Conservation (phyloP, 106 monocot genomes). For the Alisma plantagoaquatica region DNA sequence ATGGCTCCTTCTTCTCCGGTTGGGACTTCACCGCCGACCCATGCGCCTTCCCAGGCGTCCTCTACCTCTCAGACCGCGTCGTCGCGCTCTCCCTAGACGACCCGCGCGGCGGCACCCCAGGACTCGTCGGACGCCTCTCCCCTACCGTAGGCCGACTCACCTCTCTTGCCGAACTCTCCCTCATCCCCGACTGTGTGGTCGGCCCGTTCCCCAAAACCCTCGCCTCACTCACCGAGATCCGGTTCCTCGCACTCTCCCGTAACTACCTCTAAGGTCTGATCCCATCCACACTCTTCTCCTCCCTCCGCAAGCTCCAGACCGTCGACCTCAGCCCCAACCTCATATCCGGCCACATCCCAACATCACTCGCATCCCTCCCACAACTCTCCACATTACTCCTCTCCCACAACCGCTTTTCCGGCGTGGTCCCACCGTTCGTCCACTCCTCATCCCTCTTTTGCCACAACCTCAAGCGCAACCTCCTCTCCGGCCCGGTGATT, state of each 20-base stretch:
- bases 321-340: too few species aligned
- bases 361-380: slow-evolving; percentile 8
- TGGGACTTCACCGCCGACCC: too few species aligned
- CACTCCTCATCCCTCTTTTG: background rate
- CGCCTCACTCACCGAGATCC: slow-evolving; percentile 5
- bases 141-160: background rate
- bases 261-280: slow-evolving; percentile 24
- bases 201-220: slow-evolving; percentile 1
- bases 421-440: slow-evolving; percentile 7
- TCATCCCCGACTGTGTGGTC: slow-evolving; percentile 1
- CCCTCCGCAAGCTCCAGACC: too few species aligned
- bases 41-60: too few species aligned
- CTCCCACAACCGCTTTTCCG: slow-evolving; percentile 16
- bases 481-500: slow-evolving; percentile 2
- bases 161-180: too few species aligned
- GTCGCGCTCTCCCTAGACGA: slow-evolving; percentile 13
- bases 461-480: slow-evolving; percentile 4
- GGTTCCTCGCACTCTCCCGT: slow-evolving; percentile 10
- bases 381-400: slow-evolving; percentile 13
- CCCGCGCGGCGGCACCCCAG: slow-evolving; percentile 2
- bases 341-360: slow-evolving; percentile 37
- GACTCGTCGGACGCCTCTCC: slow-evolving; percentile 4
- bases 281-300: slow-evolving; percentile 35
- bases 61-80: slow-evolving; percentile 15
- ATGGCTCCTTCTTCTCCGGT: too few species aligned